Evolutionary conservation across 768 basidiomycete genomes (phyloP), one percentile per base, ranked within the genome.

Genomic region (Mycena belliarum): DNA sequence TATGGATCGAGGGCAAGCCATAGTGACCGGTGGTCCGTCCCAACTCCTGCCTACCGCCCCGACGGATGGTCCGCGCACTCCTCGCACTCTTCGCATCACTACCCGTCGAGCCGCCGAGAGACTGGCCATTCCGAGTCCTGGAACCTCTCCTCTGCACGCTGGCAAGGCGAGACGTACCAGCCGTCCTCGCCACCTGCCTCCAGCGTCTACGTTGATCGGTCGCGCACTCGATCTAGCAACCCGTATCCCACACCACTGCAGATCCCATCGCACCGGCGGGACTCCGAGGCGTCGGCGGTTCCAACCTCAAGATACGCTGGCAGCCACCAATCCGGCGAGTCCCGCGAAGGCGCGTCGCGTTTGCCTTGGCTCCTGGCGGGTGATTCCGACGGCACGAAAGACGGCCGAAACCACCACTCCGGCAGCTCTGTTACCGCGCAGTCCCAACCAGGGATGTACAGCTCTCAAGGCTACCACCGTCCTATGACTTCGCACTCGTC

Each of bases 121-220:
- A 18, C 47, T 1, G 40, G 12, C 12, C 47, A 59, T 12, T 51
- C 53, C 1, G 59, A 60, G 11, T 50, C 53, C 2, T 60, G 59
- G 59, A 60, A 35, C 12, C 37, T 60, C 8, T 55, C 59, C 2
- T 52, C 53, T 11, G 59, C 59, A 20, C 77, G 76, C 16, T 80
- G 77, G 78, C 74, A 75, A 50, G 70, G 70, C 40, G 68, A 72
- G 20, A 61, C 69, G 12, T 75, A 76, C 42, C 71, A 69, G 21
- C 57, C 73, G 15, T 57, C 71, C 2, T 37, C 62, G 10, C 49
- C 63, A 16, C 52, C 63, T 20, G 51, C 49, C 32, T 54, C 61
- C 20, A 58, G 51, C n/a, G 48, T 70, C 42, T 69, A 66, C 45
- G 43, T 68, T 24, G 79, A 79, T 41, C 76, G 78, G 20, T 53